phyloP scores from a whole-genome alignment of 805 yeast species.

The Metschnikowia gelsemii region DNA sequence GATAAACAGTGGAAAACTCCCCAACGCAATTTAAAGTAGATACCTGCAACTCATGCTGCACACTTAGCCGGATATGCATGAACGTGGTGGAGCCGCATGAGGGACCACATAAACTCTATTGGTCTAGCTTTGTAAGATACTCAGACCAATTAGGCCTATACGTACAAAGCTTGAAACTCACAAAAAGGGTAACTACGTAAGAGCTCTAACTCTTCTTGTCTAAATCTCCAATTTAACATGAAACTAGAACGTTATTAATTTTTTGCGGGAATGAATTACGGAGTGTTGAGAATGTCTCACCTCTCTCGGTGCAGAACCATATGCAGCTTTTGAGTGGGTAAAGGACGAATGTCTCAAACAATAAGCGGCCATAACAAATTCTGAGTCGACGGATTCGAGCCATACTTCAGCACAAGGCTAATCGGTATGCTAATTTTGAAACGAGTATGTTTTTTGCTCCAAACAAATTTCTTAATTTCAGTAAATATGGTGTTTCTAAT shows the following conservation, averaged over 20 bases:
- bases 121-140: neutral
- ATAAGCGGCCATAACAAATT: neutral
- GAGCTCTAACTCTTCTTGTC: no score
- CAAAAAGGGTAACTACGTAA: no score
- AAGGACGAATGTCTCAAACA: slow-evolving; percentile 13
- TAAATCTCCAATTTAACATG: no score
- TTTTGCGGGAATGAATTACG: neutral
- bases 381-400: slow-evolving; percentile 11
- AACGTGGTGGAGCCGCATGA: slow-evolving; percentile 2
- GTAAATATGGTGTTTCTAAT: neutral
- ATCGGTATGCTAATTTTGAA: slow-evolving; percentile 1
- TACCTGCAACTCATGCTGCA: slow-evolving; percentile 10
- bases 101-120: neutral
- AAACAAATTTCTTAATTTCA: slow-evolving; percentile 1
- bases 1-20: slow-evolving; percentile 3
- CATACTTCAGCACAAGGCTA: slow-evolving; percentile 7
- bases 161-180: no score
- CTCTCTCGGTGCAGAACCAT: neutral
- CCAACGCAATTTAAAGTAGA: slow-evolving; percentile 1
- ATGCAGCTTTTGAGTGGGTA: slow-evolving; percentile 4
- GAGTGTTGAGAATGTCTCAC: neutral
- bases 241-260: no score
- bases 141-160: neutral
- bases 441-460: neutral
- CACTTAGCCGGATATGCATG: slow-evolving; percentile 4